These are phyloP conservation scores for Primulina tabacum DNA, from an alignment of 257 asterid genomes.

Conservation along the genomic window DNA sequence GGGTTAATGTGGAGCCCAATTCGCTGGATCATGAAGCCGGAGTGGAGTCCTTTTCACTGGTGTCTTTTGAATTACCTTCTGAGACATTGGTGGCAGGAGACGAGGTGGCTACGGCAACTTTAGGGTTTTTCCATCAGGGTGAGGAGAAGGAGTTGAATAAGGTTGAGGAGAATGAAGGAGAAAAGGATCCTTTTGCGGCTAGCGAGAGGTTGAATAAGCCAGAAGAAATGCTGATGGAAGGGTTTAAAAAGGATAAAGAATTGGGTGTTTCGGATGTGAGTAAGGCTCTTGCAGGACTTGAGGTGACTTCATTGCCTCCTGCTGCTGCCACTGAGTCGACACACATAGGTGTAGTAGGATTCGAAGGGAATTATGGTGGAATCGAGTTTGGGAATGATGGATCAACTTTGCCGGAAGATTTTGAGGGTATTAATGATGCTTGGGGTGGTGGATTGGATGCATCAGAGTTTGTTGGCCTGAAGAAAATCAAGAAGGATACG, in stretches of 20 bases:
- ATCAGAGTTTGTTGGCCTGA: constrained; percentile 79
- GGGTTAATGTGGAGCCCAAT: constrained; percentile 64
- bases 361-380: constrained; percentile 97
- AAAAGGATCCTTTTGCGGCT: constrained; percentile 95
- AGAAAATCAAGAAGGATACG: constrained; percentile 67
- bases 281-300: constrained; percentile 87
- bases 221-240: constrained; percentile 75
- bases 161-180: constrained; percentile 64
- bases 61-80: constrained; percentile 71
- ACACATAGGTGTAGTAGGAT: constrained; percentile 92
- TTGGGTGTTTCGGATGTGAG: constrained; percentile 56
- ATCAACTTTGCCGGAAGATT: constrained; percentile 79
- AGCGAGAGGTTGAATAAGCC: constrained; percentile 88
- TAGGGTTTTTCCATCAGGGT: constrained; percentile 51
- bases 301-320: constrained; percentile 82
- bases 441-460: constrained; percentile 99
- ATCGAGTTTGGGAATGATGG: constrained; percentile 79
- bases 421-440: constrained; percentile 90
- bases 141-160: constrained; percentile 69
- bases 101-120: constrained; percentile 67
- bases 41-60: constrained; percentile 49
- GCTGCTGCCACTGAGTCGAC: constrained; percentile 92
- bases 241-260: constrained; percentile 89
- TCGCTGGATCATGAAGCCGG: constrained; percentile 64
- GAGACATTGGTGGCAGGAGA: constrained; percentile 90